These are phyloP conservation scores for Auxenochlorella pyrenoidosa DNA, from an alignment of 139 green algal species.

Conservation along the genomic window DNA sequence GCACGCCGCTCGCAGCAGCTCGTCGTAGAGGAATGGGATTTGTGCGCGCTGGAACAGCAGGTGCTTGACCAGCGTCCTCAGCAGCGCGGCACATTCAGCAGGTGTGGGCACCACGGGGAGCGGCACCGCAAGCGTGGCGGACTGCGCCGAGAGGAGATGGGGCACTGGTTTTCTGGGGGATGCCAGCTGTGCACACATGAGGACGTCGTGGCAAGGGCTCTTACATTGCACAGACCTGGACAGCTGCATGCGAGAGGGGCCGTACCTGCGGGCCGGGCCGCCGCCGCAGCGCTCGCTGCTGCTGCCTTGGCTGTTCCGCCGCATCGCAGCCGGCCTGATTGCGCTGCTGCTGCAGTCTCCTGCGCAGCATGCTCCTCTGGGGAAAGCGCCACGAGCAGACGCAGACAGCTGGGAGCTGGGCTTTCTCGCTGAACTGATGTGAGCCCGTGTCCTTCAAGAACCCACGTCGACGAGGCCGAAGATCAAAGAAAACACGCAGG, in stretches of 20 bases:
- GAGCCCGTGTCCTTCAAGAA: too few species aligned
- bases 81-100: background rate
- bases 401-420: background rate
- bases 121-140: background rate
- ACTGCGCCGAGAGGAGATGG: background rate
- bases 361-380: background rate
- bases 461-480: too few species aligned
- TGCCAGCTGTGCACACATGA: too few species aligned
- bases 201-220: too few species aligned
- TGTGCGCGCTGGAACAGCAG: conserved; percentile 37
- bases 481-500: too few species aligned
- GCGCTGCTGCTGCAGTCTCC: background rate
- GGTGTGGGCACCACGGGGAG: background rate
- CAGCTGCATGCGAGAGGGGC: background rate
- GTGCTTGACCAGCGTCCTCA: conserved; percentile 30
- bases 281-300: background rate
- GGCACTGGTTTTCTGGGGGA: too few species aligned
- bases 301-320: background rate
- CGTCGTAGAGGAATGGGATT: conserved; percentile 37
- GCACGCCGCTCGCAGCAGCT: conserved; percentile 4
- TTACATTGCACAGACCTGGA: too few species aligned
- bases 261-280: background rate
- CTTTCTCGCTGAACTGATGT: background rate
- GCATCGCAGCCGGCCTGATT: background rate
- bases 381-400: background rate